Conservation (phyloP, 2,329 filamentous ascomycete genomes). For the Davidsoniella australis region DNA sequence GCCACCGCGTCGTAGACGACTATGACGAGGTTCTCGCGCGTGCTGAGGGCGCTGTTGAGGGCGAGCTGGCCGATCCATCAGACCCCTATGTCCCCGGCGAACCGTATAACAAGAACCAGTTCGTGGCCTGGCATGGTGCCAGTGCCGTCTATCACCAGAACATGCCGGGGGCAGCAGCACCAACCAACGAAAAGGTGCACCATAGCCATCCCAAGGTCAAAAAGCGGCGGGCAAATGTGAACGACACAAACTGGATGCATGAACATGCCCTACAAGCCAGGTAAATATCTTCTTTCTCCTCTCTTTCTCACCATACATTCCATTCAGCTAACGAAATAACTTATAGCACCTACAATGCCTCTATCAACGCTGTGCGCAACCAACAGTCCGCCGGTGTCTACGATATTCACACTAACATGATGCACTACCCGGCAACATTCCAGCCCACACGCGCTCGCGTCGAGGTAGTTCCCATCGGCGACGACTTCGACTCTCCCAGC, state of each 20-base stretch:
- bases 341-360: slow-evolving; percentile 65
- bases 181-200: slow-evolving; percentile 22
- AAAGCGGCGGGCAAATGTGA: slow-evolving; percentile 73
- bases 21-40: slow-evolving; percentile 65
- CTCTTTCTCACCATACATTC: neutral
- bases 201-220: slow-evolving; percentile 61
- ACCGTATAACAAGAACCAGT: slow-evolving; percentile 97
- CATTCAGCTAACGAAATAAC: slow-evolving; percentile 12
- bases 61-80: slow-evolving; percentile 78
- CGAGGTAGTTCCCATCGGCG: slow-evolving; percentile 32
- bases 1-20: slow-evolving; percentile 72
- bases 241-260: slow-evolving; percentile 89
- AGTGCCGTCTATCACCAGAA: slow-evolving; percentile 88
- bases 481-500: slow-evolving; percentile 17
- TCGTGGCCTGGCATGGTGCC: slow-evolving; percentile 95
- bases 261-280: slow-evolving; percentile 85
- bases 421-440: slow-evolving; percentile 76
- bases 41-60: slow-evolving; percentile 65
- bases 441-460: slow-evolving; percentile 78
- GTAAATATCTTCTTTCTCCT: slow-evolving; percentile 28
- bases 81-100: slow-evolving; percentile 57
- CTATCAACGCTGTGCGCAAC: slow-evolving; percentile 50
- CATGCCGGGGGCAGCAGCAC: slow-evolving; percentile 57
- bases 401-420: slow-evolving; percentile 81
- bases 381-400: slow-evolving; percentile 63